Evolutionary conservation across 371 early-diverging fungal species (phyloP).

Genomic region (Circinella umbellata): DNA sequence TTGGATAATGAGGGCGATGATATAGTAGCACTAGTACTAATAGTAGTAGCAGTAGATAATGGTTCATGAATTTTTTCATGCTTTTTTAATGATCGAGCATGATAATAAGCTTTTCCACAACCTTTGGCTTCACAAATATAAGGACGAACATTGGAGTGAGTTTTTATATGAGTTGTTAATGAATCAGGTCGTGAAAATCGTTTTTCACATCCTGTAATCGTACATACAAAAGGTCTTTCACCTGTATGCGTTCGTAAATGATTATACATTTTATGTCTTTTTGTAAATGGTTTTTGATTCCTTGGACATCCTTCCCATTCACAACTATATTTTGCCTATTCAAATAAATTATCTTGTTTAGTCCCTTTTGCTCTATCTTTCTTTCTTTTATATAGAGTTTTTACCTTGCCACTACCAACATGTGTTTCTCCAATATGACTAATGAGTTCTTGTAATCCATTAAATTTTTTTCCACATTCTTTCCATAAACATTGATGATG

Average conservation of each 20-base stretch:
- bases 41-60: not conserved
- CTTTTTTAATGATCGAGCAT: slow-evolving; percentile 79
- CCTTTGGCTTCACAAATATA: slow-evolving; percentile 63
- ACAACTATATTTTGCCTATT: slow-evolving; percentile 75
- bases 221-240: slow-evolving; percentile 68
- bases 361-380: not conserved
- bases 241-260: slow-evolving; percentile 90
- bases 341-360: not conserved
- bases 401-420: slow-evolving; percentile 50
- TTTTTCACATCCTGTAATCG: slow-evolving; percentile 23
- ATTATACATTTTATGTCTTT: slow-evolving; percentile 89
- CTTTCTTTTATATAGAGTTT: not conserved
- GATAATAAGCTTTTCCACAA: slow-evolving; percentile 82
- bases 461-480: slow-evolving; percentile 51
- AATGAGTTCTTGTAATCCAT: slow-evolving; percentile 50
- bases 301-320: slow-evolving; percentile 84
- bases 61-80: slow-evolving; percentile 70
- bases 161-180: slow-evolving; percentile 6
- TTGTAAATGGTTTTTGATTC: slow-evolving; percentile 78
- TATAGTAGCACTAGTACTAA: not conserved
- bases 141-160: slow-evolving; percentile 66
- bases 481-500: slow-evolving; percentile 56
- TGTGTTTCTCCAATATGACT: slow-evolving; percentile 64
- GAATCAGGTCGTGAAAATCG: not conserved
- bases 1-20: not conserved